Evolutionary conservation across 495 filamentous ascomycete species (phyloP).

Genomic region (Cladorrhinum samala): DNA sequence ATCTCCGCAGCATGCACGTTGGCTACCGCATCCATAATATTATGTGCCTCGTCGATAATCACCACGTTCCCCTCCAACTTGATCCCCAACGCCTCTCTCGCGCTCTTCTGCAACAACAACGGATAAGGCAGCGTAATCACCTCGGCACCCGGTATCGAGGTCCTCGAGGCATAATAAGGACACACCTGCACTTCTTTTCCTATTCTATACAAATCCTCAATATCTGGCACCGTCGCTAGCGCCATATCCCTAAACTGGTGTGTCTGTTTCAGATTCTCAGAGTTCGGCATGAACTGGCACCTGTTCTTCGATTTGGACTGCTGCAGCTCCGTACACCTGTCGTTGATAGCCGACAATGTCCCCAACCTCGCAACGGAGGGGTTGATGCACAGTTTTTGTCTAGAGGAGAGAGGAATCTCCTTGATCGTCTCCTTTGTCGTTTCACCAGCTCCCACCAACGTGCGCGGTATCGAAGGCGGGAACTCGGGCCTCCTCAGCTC

Average conservation of each 20-base stretch:
- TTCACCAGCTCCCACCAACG: constrained; percentile 15
- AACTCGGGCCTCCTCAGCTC: constrained; percentile 80
- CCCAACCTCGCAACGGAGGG: constrained; percentile 65
- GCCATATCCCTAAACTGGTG: constrained; percentile 84
- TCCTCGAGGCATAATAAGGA: constrained; percentile 90
- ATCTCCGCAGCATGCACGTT: constrained; percentile 79
- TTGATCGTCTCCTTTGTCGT: constrained; percentile 61
- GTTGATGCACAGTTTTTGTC: constrained; percentile 93
- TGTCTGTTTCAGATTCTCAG: constrained; percentile 62
- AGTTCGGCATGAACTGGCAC: constrained; percentile 73
- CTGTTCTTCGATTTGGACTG: constrained; percentile 64
- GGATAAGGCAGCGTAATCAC: constrained; percentile 94
- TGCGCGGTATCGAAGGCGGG: constrained; percentile 49
- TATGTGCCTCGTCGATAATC: constrained; percentile 95
- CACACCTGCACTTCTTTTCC: constrained; percentile 79
- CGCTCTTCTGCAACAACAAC: constrained; percentile 79
- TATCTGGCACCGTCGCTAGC: constrained; percentile 80
- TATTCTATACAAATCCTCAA: constrained; percentile 78
- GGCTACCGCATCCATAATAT: constrained; percentile 90
- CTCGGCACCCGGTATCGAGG: constrained; percentile 78
- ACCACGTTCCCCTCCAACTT: constrained; percentile 83
- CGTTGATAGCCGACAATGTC: constrained; percentile 81
- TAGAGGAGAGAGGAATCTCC: constrained; percentile 80
- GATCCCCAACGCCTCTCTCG: constrained; percentile 78
- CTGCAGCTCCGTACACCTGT: constrained; percentile 88